Evolutionary conservation across 768 basidiomycete genomes (phyloP).

Genomic region (Nevesoporus exiguus): DNA sequence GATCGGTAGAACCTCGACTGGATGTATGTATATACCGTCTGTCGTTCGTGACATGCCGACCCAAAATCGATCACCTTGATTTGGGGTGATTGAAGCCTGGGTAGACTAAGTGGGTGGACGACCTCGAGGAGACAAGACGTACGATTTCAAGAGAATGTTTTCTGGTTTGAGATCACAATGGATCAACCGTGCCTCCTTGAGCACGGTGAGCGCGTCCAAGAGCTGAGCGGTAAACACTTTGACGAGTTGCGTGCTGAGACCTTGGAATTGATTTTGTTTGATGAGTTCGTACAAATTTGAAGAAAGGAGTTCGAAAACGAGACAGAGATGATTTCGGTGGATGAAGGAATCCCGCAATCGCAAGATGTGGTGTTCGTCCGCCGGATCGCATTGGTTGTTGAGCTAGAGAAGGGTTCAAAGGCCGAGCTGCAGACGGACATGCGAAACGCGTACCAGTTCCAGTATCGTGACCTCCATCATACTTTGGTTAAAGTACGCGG

Average conservation of each 20-base stretch:
- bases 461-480: conserved; percentile 99
- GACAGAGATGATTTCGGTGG: conserved; percentile 92
- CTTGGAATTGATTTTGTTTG: conserved; percentile 99
- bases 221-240: conserved; percentile 98
- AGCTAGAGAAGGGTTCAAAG: conserved; percentile 50
- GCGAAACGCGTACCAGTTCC: conserved; percentile 71
- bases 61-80: conserved; percentile 99
- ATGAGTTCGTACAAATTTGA: conserved; percentile 99
- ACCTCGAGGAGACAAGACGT: background rate
- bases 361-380: conserved; percentile 95
- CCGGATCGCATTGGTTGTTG: conserved; percentile 90
- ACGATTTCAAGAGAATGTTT: conserved; percentile 97
- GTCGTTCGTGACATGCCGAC: conserved; percentile 96
- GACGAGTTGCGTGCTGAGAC: conserved; percentile 92
- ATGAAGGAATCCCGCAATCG: conserved; percentile 95
- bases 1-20: conserved; percentile 98
- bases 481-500: conserved; percentile 98
- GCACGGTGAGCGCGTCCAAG: conserved; percentile 84
- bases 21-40: conserved; percentile 99
- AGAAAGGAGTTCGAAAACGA: conserved; percentile 95
- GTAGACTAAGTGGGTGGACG: background rate
- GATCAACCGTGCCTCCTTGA: conserved; percentile 94
- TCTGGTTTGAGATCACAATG: conserved; percentile 99
- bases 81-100: conserved; percentile 90
- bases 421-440: background rate